Evolutionary conservation across 1,284 basidiomycete genomes (phyloP).

Genomic region (Puccinia coronata): DNA sequence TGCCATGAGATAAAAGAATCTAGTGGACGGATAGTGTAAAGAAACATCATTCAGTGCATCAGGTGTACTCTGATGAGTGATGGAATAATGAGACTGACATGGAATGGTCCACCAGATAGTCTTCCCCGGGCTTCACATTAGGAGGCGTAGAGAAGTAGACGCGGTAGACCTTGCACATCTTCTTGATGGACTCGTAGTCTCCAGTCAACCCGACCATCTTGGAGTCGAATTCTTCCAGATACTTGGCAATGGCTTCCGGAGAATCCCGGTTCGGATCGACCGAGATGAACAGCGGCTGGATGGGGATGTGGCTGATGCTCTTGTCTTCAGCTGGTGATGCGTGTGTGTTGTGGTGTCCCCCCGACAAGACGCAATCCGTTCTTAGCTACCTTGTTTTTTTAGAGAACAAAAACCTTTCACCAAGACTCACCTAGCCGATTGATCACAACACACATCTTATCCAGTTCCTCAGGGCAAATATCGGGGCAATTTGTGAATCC

Average conservation of each 20-base stretch:
- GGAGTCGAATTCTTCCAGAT: conserved; percentile 81
- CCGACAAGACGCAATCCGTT: conserved; percentile 56
- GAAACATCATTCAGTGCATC: not conserved
- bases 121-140: conserved; percentile 69
- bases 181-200: conserved; percentile 79
- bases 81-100: not conserved
- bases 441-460: conserved; percentile 88
- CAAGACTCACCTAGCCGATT: conserved; percentile 72
- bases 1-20: conserved; percentile 99
- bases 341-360: conserved; percentile 23
- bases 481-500: conserved; percentile 97
- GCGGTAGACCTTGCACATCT: conserved; percentile 88
- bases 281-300: conserved; percentile 85
- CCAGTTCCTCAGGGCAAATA: conserved; percentile 96
- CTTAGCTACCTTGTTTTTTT: not conserved
- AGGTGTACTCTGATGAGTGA: too few species aligned
- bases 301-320: conserved; percentile 49
- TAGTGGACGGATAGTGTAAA: conserved; percentile 64
- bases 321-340: conserved; percentile 63
- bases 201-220: conserved; percentile 85
- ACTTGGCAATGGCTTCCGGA: conserved; percentile 64
- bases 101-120: conserved; percentile 76
- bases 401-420: too few species aligned
- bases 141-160: conserved; percentile 99
- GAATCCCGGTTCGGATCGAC: conserved; percentile 94